phyloP scores from a whole-genome alignment of 2,329 filamentous ascomycete genomes.

The Pseudocercospora musae region DNA sequence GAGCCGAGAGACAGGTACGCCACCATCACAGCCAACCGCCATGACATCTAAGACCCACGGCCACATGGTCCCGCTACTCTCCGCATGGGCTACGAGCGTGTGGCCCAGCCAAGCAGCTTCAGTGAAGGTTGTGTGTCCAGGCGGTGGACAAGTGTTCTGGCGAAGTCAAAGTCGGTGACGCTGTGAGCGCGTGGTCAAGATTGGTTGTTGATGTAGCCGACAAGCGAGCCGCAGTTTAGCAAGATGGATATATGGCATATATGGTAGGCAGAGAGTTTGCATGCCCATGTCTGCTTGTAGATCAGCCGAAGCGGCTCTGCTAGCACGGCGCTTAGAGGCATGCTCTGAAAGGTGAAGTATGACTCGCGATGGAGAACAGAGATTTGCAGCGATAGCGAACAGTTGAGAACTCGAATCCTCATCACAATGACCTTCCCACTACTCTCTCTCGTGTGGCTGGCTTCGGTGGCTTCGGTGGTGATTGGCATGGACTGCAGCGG shows the following conservation, averaged over 20 bases:
- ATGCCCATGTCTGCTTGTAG: neutral
- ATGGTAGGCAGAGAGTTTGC: neutral
- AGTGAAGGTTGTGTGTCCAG: neutral
- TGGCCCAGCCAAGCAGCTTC: neutral
- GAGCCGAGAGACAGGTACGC: neutral
- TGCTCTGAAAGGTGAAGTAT: neutral
- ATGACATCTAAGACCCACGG: neutral
- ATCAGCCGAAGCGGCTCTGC: neutral
- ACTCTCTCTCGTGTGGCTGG: neutral
- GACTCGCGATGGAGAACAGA: neutral
- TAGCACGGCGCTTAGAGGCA: conserved; percentile 2
- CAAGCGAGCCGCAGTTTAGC: neutral
- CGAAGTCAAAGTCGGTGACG: neutral
- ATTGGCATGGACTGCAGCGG: neutral
- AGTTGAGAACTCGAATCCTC: neutral
- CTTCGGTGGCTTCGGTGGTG: neutral
- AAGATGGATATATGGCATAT: neutral
- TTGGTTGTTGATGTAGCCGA: neutral
- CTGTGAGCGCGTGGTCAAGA: neutral
- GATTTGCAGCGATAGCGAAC: neutral
- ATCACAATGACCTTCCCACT: neutral
- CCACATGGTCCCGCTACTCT: neutral
- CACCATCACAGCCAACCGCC: neutral
- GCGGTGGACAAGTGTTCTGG: neutral
- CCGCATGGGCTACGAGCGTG: neutral